phyloP scores from a whole-genome alignment of 2,329 filamentous ascomycete species.

The Chaetomium globosum region DNA sequence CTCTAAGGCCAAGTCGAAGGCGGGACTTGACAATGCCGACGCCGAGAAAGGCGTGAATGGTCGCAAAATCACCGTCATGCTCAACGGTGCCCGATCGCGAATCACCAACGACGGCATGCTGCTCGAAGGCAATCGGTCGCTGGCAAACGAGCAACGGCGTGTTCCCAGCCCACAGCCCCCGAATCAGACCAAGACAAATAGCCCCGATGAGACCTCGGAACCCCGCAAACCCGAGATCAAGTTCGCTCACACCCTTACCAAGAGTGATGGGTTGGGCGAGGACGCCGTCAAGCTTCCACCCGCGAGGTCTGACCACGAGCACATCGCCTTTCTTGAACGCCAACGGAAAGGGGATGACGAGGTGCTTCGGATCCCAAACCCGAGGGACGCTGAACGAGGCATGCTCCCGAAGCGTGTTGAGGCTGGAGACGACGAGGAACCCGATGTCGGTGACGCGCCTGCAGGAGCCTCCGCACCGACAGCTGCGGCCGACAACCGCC shows the following conservation, averaged over 20 bases:
- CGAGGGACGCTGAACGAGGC: slow-evolving; percentile 84
- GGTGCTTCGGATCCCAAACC: slow-evolving; percentile 85
- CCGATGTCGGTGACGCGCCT: slow-evolving; percentile 35
- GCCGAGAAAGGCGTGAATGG: slow-evolving; percentile 66
- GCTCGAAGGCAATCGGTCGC: slow-evolving; percentile 44
- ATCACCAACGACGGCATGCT: slow-evolving; percentile 64
- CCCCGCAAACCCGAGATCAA: slow-evolving; percentile 54
- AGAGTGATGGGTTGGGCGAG: slow-evolving; percentile 59
- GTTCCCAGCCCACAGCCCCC: slow-evolving; percentile 27
- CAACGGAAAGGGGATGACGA: slow-evolving; percentile 77
- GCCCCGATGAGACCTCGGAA: slow-evolving; percentile 13
- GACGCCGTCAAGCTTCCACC: slow-evolving; percentile 52
- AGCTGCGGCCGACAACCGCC: slow-evolving; percentile 35
- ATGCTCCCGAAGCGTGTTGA: slow-evolving; percentile 64
- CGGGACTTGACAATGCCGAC: slow-evolving; percentile 49
- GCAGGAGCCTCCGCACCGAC: slow-evolving; percentile 33
- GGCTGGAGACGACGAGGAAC: slow-evolving; percentile 41
- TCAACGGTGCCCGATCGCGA: slow-evolving; percentile 56
- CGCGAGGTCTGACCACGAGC: slow-evolving; percentile 68
- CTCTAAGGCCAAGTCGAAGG: slow-evolving; percentile 61
- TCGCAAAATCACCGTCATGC: slow-evolving; percentile 67
- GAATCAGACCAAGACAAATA: slow-evolving; percentile 17
- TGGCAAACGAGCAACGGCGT: slow-evolving; percentile 38
- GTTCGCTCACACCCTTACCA: slow-evolving; percentile 68
- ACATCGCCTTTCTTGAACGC: slow-evolving; percentile 84